Base-by-base conservation (phyloP, 2,329 filamentous ascomycete genomes). In the Fragosphaeria purpurea region DNA sequence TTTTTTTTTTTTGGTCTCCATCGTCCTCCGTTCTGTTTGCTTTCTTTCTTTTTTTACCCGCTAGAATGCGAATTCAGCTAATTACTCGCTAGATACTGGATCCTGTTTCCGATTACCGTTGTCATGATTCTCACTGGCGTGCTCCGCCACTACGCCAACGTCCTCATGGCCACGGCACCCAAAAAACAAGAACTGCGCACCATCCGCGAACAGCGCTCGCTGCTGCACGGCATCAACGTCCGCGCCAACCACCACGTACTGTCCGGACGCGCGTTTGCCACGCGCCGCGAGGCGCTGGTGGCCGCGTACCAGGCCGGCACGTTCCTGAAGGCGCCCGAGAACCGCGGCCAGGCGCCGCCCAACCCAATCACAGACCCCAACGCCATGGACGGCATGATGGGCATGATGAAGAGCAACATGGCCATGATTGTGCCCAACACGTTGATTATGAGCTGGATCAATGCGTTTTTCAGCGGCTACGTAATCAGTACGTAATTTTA, bases 381-480 rank as follows among this genome's bases (percentile, higher is more conserved):
- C 45, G 88, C 88, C 52, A 98, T 98, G 93, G 94, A 98, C 65
- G 91, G 90, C 59, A 98, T 98, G 93, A 98, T 98, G 93, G 91
- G 93, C 59, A 95, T 95, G 88, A 95, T 98, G 88, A 98, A 98
- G 79, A 90, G 90, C 52, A 95, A 98, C 65, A 95, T 98, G 86
- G 91, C 93, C 57, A 98, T 97, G 93, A 97, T 98, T 74, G 88
- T 98, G 52, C 93, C 93, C 46, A 95, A 98, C 69, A 97, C 90
- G 6, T 71, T 98, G 65, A 98, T 98, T 59, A 98, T 98, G 93
- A 93, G 91, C 58, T 98, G 93, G 93, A 97, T 98, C 66, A 98
- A 98, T 71, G 90, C 93, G 0, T 98, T 97, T 65, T 98, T 98
- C 63, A 94, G 88, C 48, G 93, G 93, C 35, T 98, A 96, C 64